Conservation (phyloP, 1,284 basidiomycete genomes). For the Ustilago curta region DNA sequence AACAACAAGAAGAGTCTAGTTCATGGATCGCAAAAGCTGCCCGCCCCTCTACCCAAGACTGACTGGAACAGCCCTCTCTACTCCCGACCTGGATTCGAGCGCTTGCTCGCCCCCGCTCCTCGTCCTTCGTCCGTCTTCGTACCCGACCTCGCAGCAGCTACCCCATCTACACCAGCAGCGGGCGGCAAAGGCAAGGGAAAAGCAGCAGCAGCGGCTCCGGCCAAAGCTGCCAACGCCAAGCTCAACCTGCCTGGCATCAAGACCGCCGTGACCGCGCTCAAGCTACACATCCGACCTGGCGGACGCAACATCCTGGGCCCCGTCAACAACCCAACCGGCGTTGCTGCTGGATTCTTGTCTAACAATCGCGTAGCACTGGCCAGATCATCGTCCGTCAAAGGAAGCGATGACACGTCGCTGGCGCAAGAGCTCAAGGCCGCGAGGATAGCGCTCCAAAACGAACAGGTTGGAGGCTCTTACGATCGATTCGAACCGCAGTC, state of each 20-base stretch:
- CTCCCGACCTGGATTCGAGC: constrained; percentile 35
- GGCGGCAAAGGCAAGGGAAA: constrained; percentile 38
- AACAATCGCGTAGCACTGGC: constrained; percentile 10
- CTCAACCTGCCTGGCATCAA: constrained; percentile 45
- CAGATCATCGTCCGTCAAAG: constrained; percentile 7
- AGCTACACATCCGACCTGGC: constrained; percentile 39
- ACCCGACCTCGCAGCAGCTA: constrained; percentile 20
- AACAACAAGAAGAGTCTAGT: constrained; percentile 10
- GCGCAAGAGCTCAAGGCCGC: constrained; percentile 34
- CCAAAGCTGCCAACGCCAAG: constrained; percentile 13
- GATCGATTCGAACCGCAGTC: constrained; percentile 15
- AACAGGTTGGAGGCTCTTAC: constrained; percentile 42
- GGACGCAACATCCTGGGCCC: constrained; percentile 40
- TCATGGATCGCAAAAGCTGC: constrained; percentile 7
- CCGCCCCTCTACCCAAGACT: constrained; percentile 28
- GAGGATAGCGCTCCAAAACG: constrained; percentile 32
- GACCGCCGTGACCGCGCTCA: constrained; percentile 39
- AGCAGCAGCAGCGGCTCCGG: constrained; percentile 19
- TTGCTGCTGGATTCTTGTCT: constrained; percentile 18
- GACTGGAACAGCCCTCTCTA: constrained; percentile 46
- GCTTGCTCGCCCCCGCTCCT: constrained; percentile 21
- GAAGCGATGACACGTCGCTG: constrained; percentile 23
- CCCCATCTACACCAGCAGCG: constrained; percentile 17
- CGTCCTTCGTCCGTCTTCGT: constrained; percentile 26
- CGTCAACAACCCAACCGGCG: constrained; percentile 26